Conservation (phyloP, 305 asterid genomes). For the Fraxinus paxiana region DNA sequence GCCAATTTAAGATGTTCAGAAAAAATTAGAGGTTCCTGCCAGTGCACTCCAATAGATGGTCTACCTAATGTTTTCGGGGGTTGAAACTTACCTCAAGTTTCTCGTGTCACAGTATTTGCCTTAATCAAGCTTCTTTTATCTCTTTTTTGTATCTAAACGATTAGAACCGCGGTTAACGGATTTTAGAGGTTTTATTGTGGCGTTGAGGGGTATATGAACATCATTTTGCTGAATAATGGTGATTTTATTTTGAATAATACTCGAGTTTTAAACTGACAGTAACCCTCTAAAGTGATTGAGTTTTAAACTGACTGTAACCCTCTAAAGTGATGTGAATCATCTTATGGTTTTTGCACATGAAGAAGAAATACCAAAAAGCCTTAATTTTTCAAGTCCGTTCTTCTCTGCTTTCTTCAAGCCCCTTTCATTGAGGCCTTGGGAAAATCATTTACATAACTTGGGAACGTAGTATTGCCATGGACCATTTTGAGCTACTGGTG, state of each 20-base stretch:
- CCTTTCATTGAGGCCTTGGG: not conserved
- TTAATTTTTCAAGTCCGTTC: not conserved
- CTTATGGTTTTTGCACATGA: not conserved
- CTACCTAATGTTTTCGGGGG: not conserved
- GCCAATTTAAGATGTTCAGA: not conserved
- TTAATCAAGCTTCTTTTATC: constrained; percentile 15
- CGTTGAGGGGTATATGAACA: not conserved
- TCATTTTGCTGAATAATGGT: not conserved
- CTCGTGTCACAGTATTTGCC: constrained; percentile 13
- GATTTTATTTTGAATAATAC: not conserved
- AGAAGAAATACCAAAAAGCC: not conserved
- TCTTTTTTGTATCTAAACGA: not conserved
- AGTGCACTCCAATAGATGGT: not conserved
- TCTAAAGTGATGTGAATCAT: not conserved
- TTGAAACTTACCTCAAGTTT: not conserved
- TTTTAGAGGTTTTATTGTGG: not conserved
- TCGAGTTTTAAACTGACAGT: not conserved
- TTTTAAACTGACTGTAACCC: not conserved
- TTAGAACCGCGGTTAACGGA: not conserved
- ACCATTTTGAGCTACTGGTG: not conserved
- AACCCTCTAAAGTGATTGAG: not conserved
- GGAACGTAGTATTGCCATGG: not conserved
- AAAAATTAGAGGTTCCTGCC: not conserved
- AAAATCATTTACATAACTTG: not conserved
- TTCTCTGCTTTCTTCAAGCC: not conserved